Conservation (phyloP, 2,329 filamentous ascomycete genomes). For the Coniochaeta sp. region DNA sequence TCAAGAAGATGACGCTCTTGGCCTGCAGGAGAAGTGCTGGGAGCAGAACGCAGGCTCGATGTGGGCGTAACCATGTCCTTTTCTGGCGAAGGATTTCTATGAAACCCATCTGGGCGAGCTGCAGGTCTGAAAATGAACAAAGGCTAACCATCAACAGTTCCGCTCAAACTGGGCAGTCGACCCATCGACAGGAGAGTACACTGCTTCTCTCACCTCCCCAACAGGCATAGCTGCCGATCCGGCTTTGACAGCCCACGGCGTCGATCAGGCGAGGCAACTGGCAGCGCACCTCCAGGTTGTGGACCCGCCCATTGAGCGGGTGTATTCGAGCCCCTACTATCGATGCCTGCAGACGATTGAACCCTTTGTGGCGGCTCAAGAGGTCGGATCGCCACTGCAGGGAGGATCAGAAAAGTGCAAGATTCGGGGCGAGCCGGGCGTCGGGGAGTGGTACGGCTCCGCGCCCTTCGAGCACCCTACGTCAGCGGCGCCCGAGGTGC, state of each 20-base stretch:
- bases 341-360: conserved; percentile 78
- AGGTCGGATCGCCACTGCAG: not conserved
- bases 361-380: conserved; percentile 50
- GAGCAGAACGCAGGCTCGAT: too few species aligned
- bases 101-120: not conserved
- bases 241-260: conserved; percentile 78
- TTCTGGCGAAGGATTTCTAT: too few species aligned
- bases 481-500: conserved; percentile 56
- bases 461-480: conserved; percentile 80
- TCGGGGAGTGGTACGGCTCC: conserved; percentile 86
- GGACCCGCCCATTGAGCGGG: conserved; percentile 60
- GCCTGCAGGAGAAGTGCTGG: not conserved
- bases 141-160: conserved; percentile 51
- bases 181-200: conserved; percentile 71
- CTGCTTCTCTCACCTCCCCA: conserved; percentile 65
- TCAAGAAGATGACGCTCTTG: not conserved
- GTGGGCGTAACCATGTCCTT: too few species aligned
- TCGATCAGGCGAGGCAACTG: conserved; percentile 74
- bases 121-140: not conserved
- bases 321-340: conserved; percentile 85
- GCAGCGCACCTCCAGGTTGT: conserved; percentile 55
- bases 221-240: conserved; percentile 87
- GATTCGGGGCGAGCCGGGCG: conserved; percentile 49
- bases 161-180: conserved; percentile 87
- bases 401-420: conserved; percentile 19